Percentiles rank a stretch among this genome's conserved stretches.
Conservation (phyloP, 129 eudicot species). For the Helichrysum umbraculigerum region DNA sequence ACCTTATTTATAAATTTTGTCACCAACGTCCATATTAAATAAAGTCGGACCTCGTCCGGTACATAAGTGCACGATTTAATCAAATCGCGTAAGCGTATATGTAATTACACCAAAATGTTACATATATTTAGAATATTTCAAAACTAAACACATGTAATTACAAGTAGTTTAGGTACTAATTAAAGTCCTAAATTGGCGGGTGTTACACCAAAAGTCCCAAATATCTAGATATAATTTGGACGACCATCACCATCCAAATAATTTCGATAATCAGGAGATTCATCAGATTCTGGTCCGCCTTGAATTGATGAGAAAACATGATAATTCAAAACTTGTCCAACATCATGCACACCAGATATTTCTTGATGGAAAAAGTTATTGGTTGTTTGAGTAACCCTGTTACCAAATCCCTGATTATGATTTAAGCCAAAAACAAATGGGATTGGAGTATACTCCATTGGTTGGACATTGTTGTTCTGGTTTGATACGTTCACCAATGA, state of each 20-base stretch:
- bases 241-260: constrained; percentile 30
- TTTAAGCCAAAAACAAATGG: constrained; percentile 10
- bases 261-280: constrained; percentile 21
- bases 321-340: constrained; percentile 12
- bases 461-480: constrained; percentile 9
- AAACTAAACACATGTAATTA: too few species aligned
- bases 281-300: constrained; percentile 9
- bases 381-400: constrained; percentile 6
- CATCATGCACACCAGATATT: constrained; percentile 7
- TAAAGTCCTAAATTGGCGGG: too few species aligned
- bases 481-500: not conserved
- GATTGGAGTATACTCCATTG: not conserved
- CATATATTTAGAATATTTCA: too few species aligned
- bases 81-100: too few species aligned
- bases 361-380: constrained; percentile 10
- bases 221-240: constrained; percentile 17
- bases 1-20: too few species aligned
- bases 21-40: too few species aligned
- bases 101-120: too few species aligned
- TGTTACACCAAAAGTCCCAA: not conserved
- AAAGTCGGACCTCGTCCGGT: too few species aligned
- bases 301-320: not conserved
- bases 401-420: constrained; percentile 1
- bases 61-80: too few species aligned
- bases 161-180: too few species aligned